Evolutionary conservation across 768 basidiomycete genomes (phyloP), one percentile per base, ranked within the genome.

Genomic region (Suillus weaverae): DNA sequence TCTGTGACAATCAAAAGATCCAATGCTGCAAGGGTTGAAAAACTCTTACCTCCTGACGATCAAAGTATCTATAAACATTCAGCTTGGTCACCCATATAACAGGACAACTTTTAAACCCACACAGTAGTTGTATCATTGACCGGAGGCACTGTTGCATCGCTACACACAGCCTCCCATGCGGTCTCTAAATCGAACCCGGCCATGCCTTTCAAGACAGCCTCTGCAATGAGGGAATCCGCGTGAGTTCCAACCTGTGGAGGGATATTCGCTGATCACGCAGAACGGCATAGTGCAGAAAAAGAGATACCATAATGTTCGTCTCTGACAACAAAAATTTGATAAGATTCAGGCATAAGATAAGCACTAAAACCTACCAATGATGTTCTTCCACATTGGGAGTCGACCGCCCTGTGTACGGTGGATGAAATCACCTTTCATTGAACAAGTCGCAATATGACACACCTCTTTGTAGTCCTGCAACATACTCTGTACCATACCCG

Each of bases 321-420:
- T 94, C 90, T 79, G 56, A 33, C 3, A 11, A 32, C 9, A 32
- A 14, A 14, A 11, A 10, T 0, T 39, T 18, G 18, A 59, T 22
- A 20, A 53, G 50, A 30, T 63, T 67, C 18, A 64, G 39, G 43
- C 57, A 0, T 13, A 44, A 54, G 35, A 62, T n/a, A 4, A 18
- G n/a, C 46, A 26, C 44, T 14, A 51, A 22, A 32, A 67, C 79
- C 66, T 55, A 85, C 86, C 87, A 32, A 90, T 85, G 16, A 94
- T 83, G 66, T 94, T 94, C 77, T 93, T 94, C 92, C 92, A 94
- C 91, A 94, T 93, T 0, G 92, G 92, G 43, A 94, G 77, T 90
- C 92, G 92, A 4, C 92, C 92, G 18, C 90, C 85, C 86, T 82
- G 68, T 9, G 59, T 18, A 7, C 18, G 10, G 36, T 44, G 16